A percentile compares a stretch with the other conserved stretches of the same genome.
Evolutionary conservation across 352 stramenopile genomes (phyloP).

Genomic region (Phytophthora sp.): DNA sequence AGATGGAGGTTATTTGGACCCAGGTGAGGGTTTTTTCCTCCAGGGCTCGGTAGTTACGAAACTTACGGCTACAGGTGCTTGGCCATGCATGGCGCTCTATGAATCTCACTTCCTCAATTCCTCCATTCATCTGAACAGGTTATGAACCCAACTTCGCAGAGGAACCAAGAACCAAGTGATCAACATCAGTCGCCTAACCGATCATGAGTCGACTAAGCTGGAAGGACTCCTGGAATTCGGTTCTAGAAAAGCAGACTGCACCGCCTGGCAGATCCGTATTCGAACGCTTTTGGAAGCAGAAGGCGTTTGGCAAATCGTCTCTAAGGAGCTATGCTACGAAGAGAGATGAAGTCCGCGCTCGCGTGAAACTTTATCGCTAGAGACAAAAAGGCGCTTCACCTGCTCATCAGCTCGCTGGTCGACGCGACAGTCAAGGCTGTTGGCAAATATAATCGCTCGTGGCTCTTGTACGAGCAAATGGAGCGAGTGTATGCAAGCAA

Average conservation of each 20-base stretch:
- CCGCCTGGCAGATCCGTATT: constrained; percentile 8
- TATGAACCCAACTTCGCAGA: not conserved
- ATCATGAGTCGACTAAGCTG: constrained; percentile 5
- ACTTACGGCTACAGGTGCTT: no score
- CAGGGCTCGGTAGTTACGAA: not conserved
- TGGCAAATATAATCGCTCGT: constrained; percentile 18
- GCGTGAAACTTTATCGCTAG: constrained; percentile 1
- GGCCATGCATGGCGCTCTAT: not conserved
- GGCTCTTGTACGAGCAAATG: constrained; percentile 14
- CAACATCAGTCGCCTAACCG: no score
- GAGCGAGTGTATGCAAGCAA: constrained; percentile 11
- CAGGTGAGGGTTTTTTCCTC: not conserved
- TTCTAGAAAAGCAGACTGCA: constrained; percentile 11
- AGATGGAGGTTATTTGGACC: not conserved
- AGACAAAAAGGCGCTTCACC: constrained; percentile 13
- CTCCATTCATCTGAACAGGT: not conserved
- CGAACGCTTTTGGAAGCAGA: not conserved
- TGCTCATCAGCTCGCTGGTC: constrained; percentile 22
- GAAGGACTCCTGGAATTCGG: constrained; percentile 23
- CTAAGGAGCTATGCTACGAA: not conserved
- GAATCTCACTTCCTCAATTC: not conserved
- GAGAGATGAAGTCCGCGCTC: no score
- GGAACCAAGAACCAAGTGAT: not conserved
- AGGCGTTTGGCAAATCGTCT: constrained; percentile 3
- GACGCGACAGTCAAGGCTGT: constrained; percentile 16